These are phyloP conservation scores for Sphagnum tenellum DNA, from an alignment of 225 moss, liverwort and hornwort genomes.

Conservation along the genomic window DNA sequence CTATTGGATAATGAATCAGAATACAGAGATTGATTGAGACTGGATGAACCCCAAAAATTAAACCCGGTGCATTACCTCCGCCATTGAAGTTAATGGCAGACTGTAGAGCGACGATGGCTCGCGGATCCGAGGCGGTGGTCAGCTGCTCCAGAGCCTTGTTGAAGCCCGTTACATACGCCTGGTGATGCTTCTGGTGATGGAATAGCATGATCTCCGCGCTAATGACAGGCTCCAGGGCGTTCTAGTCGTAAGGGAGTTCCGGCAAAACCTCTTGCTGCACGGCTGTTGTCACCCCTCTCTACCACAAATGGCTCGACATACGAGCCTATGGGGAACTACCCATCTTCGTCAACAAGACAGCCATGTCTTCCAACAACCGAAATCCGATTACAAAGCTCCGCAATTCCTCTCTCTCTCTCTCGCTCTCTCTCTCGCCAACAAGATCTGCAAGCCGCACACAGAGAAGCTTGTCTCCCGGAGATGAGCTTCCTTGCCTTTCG, in stretches of 20 bases:
- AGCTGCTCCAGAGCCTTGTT: slow-evolving; percentile 94
- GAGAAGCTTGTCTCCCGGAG: too few species aligned
- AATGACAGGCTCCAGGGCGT: slow-evolving; percentile 75
- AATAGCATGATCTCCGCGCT: slow-evolving; percentile 93
- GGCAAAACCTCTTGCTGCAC: slow-evolving; percentile 51
- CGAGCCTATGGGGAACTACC: too few species aligned
- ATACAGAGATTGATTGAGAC: too few species aligned
- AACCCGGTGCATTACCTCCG: slow-evolving; percentile 38
- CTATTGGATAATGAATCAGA: too few species aligned
- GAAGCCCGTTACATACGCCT: slow-evolving; percentile 82
- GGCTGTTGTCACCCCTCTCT: slow-evolving; percentile 33
- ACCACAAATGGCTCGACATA: slow-evolving; percentile 10
- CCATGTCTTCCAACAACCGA: too few species aligned
- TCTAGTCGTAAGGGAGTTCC: slow-evolving; percentile 82
- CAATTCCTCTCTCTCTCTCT: too few species aligned
- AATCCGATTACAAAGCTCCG: too few species aligned
- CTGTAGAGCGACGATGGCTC: slow-evolving; percentile 54
- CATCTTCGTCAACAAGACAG: too few species aligned
- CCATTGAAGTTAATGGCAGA: slow-evolving; percentile 83
- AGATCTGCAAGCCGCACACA: too few species aligned
- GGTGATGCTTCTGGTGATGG: slow-evolving; percentile 98
- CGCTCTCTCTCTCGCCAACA: too few species aligned
- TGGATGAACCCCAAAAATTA: too few species aligned
- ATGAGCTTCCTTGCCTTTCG: too few species aligned
- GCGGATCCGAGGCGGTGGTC: slow-evolving; percentile 29